Base-by-base conservation (phyloP, 305 asterid genomes). In the Striga hermonthica region DNA sequence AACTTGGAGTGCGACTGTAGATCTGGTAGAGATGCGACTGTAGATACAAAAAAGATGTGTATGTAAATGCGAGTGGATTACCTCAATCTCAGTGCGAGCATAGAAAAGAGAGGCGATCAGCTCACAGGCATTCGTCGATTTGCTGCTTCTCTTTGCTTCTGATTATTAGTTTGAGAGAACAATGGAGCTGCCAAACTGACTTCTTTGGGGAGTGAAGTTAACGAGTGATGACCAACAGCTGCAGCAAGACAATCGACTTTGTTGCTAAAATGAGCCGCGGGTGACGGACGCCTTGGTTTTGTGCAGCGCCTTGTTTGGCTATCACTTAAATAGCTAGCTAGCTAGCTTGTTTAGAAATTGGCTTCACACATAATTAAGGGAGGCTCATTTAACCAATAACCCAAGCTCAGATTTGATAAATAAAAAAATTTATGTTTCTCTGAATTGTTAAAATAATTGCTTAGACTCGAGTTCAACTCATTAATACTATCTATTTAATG, bases 191-290 rank as follows among this genome's bases (percentile, higher is more conserved):
- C n/a, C n/a, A 11, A 11, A 71, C 41, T n/a, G n/a, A n/a, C n/a
- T n/a, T n/a, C n/a, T 70, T 66, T 34, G 61, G 37, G 45, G 40
- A 49, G 65, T 48, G 66, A 22, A 22, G 2, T 22, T 22, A 22
- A 44, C 36, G 44, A 50, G 31, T 65, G 73, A 67, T 54, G 75
- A 70, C 52, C 71, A 64, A 8, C 66, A 56, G 38, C 69, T 64
- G 62, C 35, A 70, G 63, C n/a, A n/a, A n/a, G n/a, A n/a, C n/a
- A n/a, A n/a, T n/a, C n/a, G 73, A 60, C 3, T 4, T 6, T 7
- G 63, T 9, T 57, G 71, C 75, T 79, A 76, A 76, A 63, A 43
- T 73, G 83, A 60, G 77, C 76, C 65, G 79, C 40, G 62, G 68
- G 41, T 55, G 61, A 34, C 9, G 37, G 39, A n/a, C 16, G 45